A percentile compares a stretch with the other conserved stretches of the same genome.
Conservation (phyloP, 306 rosid species). For the Purshia tridentata region DNA sequence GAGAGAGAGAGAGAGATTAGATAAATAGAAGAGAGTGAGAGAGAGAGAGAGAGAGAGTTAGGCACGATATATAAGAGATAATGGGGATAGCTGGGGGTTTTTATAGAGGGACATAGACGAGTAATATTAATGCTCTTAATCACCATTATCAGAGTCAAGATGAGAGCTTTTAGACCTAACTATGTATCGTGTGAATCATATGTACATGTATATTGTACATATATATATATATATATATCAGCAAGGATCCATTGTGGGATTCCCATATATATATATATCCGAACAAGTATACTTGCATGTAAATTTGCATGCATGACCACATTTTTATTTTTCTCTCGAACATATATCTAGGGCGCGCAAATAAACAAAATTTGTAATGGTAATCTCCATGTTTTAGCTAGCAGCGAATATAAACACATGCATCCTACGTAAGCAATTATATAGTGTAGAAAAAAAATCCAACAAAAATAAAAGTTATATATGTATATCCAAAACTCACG, state of each 20-base stretch:
- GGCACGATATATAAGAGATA: slow-evolving; percentile 39
- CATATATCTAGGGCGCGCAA: neutral
- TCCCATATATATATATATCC: neutral
- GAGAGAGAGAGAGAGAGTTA: slow-evolving; percentile 19
- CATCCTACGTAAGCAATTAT: slow-evolving; percentile 15
- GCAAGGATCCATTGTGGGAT: too few species aligned
- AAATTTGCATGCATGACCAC: slow-evolving; percentile 1
- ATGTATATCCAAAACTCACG: neutral
- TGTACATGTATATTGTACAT: neutral
- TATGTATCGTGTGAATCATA: slow-evolving; percentile 26
- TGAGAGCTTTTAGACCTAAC: slow-evolving; percentile 40
- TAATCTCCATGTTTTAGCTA: neutral
- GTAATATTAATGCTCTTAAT: slow-evolving; percentile 24
- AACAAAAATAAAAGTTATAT: neutral
- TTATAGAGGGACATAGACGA: slow-evolving; percentile 43
- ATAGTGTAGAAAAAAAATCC: neutral
- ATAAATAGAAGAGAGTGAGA: neutral
- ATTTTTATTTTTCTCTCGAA: neutral
- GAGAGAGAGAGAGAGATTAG: slow-evolving; percentile 1
- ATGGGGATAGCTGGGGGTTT: slow-evolving; percentile 51
- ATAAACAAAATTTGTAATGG: neutral
- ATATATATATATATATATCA: neutral
- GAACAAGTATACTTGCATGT: neutral
- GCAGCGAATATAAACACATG: slow-evolving; percentile 1
- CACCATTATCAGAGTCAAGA: neutral